Evolutionary conservation across 164 flowering plant genomes (phyloP), one percentile per base, ranked within the genome.

Genomic region (Euptelea pleiosperma): DNA sequence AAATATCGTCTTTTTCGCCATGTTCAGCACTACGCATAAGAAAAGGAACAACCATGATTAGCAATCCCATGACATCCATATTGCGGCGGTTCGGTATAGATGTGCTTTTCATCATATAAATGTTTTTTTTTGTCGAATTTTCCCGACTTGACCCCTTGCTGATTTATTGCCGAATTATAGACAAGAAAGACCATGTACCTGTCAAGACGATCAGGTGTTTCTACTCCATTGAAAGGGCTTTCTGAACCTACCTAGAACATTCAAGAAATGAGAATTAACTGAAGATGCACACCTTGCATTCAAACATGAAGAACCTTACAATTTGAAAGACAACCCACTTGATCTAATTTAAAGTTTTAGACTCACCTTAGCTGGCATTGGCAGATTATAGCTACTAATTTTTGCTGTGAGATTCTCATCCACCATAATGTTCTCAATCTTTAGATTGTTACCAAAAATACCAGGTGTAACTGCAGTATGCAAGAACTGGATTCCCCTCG

Each of bases 401-500:
- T 87, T 92, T 24, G 87, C 76, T 26, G 79, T 73, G 39, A 85
- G 87, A 62, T 76, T 73, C 8, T 85, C 85, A 67, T 92, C 95
- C 72, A 92, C 59, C 67, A 84, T 43, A 24, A 92, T 68, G 37
- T 74, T 77, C n/a, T 85, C 83, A 6, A 76, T 78, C 68, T 82
- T 82, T 39, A 92, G 19, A 61, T 82, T 69, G 57, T 81, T 92
- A 16, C 89, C 84, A 41, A 72, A 81, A 40, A 82, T 72, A 1
- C 83, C 88, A 25, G 83, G 86, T 10, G 74, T 61, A 22, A 78
- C 55, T 46, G 83, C 89, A 1, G 80, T 73, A 64, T 92, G 96
- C 79, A 92, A 59, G 79, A 82, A 87, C 21, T 92, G 91, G 31
- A 85, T 60, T 48, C 95, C 98, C 61, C 79, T 81, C 0, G 91